Evolutionary conservation across 2,329 filamentous ascomycete genomes (phyloP).

Genomic region (Periconia macrospinosa): DNA sequence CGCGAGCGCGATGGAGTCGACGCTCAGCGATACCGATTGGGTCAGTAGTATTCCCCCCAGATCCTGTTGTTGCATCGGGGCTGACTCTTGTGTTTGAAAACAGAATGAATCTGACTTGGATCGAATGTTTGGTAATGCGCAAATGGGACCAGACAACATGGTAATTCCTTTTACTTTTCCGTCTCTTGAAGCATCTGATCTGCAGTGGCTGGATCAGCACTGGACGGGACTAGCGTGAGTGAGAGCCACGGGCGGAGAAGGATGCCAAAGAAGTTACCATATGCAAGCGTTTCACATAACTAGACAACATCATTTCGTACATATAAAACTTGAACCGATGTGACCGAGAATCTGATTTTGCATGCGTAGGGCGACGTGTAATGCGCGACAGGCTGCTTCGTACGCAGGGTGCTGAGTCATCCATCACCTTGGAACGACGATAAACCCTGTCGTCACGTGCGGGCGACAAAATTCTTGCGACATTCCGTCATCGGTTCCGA

Average conservation of each 20-base stretch:
- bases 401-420: background rate
- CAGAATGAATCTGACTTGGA: constrained; percentile 54
- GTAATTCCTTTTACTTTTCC: constrained; percentile 41
- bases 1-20: constrained; percentile 23
- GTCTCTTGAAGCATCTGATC: constrained; percentile 24
- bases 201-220: constrained; percentile 19
- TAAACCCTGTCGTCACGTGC: too few species aligned
- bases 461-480: background rate
- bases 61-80: background rate
- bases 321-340: too few species aligned
- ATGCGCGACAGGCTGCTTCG: too few species aligned
- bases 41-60: constrained; percentile 52
- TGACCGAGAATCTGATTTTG: background rate
- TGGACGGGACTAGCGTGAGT: background rate
- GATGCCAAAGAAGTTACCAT: background rate
- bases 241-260: background rate
- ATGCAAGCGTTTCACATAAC: background rate
- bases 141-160: constrained; percentile 28
- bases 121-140: constrained; percentile 46
- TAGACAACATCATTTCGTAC: too few species aligned
- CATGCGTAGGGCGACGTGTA: background rate
- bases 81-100: background rate
- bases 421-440: too few species aligned
- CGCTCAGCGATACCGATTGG: constrained; percentile 64
- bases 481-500: background rate